Evolutionary conservation across 192 early-diverging fungal species (phyloP).

Genomic region (Coemansia aciculifera): DNA sequence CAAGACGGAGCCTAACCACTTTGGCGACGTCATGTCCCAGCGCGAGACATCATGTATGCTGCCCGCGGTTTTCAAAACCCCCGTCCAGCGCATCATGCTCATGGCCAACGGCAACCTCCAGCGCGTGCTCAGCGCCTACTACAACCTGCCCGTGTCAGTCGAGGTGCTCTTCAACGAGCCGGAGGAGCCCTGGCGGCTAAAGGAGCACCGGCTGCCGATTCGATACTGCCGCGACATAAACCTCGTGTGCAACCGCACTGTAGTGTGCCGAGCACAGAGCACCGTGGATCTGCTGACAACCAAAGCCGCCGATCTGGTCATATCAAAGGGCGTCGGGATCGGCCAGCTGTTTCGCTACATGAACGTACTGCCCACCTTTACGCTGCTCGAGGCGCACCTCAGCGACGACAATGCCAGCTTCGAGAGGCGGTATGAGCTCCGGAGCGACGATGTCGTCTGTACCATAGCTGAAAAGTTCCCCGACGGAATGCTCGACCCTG

Average conservation of each 20-base stretch:
- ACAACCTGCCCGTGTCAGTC: conserved; percentile 54
- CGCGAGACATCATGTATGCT: conserved; percentile 57
- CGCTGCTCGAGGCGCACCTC: conserved; percentile 44
- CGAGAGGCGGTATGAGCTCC: conserved; percentile 47
- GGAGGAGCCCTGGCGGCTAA: conserved; percentile 8
- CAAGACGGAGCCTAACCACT: conserved; percentile 50
- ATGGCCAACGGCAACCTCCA: conserved; percentile 57
- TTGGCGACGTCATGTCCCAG: conserved; percentile 56
- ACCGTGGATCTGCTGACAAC: conserved; percentile 42
- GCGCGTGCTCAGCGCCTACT: conserved; percentile 55
- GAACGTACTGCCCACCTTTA: conserved; percentile 51
- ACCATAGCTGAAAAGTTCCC: conserved; percentile 46
- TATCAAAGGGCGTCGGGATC: conserved; percentile 52
- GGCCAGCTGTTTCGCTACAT: conserved; percentile 58
- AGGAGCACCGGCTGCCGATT: conserved; percentile 28
- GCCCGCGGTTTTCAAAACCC: conserved; percentile 43
- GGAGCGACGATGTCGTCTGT: conserved; percentile 47
- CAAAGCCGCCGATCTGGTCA: conserved; percentile 47
- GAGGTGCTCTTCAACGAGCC: conserved; percentile 50
- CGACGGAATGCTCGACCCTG: conserved; percentile 49
- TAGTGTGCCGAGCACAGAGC: conserved; percentile 50
- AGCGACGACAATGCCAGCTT: conserved; percentile 51
- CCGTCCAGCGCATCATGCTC: conserved; percentile 56
- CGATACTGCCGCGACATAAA: conserved; percentile 51
- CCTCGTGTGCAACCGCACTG: conserved; percentile 46